phyloP scores from a whole-genome alignment of 768 basidiomycete genomes.

The Podaxis pistillaris region DNA sequence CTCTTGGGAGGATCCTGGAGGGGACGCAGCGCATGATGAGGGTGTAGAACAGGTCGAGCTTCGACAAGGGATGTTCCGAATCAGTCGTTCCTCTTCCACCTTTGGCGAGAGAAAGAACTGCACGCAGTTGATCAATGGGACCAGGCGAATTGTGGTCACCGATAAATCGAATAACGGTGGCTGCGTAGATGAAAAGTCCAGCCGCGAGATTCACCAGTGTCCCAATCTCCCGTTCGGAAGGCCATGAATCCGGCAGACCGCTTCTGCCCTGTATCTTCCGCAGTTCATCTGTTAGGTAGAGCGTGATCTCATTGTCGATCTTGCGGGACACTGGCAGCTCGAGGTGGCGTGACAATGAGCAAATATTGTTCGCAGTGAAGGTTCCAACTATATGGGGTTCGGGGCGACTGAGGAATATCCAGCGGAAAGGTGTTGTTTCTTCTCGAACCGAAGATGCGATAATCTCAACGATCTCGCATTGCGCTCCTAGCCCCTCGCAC shows the following conservation, averaged over 20 bases:
- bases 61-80: neutral
- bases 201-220: slow-evolving; percentile 1
- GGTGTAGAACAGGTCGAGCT: neutral
- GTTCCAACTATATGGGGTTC: neutral
- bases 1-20: neutral
- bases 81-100: too few species aligned
- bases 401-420: neutral
- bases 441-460: neutral
- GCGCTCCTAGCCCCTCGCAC: neutral
- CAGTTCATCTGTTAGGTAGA: slow-evolving; percentile 11
- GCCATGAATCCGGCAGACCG: slow-evolving; percentile 8
- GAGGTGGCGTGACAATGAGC: neutral
- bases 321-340: slow-evolving; percentile 10
- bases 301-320: slow-evolving; percentile 7
- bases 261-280: neutral
- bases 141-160: slow-evolving; percentile 1
- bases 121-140: neutral
- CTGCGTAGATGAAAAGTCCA: slow-evolving; percentile 3
- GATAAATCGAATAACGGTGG: slow-evolving; percentile 8
- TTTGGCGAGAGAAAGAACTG: neutral
- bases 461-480: neutral
- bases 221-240: neutral
- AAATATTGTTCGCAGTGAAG: neutral
- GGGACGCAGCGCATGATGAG: neutral
- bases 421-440: neutral